A percentile compares a stretch with the other conserved stretches of the same genome.
Evolutionary conservation across 306 rosid species (phyloP).

Genomic region (Pachyrhizus erosus): DNA sequence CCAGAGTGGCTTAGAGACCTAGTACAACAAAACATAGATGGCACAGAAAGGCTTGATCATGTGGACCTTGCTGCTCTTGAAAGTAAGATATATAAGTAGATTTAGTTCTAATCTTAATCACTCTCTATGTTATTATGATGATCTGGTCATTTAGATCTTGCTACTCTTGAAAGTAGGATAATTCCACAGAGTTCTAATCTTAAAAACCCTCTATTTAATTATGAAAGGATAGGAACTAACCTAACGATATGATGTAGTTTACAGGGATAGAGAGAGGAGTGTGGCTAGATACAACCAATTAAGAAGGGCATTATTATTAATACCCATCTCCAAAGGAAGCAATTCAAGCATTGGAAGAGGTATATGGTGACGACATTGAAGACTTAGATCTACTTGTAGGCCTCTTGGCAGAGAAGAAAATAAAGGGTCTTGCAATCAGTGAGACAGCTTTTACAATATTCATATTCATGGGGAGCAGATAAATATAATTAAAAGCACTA

Average conservation of each 20-base stretch:
- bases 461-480: constrained; percentile 64
- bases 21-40: constrained; percentile 50
- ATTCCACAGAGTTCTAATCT: not conserved
- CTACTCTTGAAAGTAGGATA: constrained; percentile 66
- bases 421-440: constrained; percentile 68
- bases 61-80: constrained; percentile 71
- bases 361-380: constrained; percentile 68
- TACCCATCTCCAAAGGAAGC: constrained; percentile 62
- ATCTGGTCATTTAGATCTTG: constrained; percentile 59
- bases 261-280: constrained; percentile 66
- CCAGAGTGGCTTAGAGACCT: constrained; percentile 57
- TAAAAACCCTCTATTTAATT: not conserved
- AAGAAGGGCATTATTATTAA: constrained; percentile 51
- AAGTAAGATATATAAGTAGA: constrained; percentile 40
- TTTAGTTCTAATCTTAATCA: not conserved
- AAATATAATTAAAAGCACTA: not conserved
- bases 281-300: constrained; percentile 69
- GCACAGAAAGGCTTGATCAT: constrained; percentile 59
- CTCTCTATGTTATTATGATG: no score
- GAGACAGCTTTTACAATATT: constrained; percentile 66
- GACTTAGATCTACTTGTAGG: constrained; percentile 64
- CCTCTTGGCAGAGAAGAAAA: constrained; percentile 75
- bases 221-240: not conserved
- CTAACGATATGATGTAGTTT: constrained; percentile 39
- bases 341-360: constrained; percentile 50